Conservation (phyloP, 441 rosid genomes). For the Populus tomentosa region DNA sequence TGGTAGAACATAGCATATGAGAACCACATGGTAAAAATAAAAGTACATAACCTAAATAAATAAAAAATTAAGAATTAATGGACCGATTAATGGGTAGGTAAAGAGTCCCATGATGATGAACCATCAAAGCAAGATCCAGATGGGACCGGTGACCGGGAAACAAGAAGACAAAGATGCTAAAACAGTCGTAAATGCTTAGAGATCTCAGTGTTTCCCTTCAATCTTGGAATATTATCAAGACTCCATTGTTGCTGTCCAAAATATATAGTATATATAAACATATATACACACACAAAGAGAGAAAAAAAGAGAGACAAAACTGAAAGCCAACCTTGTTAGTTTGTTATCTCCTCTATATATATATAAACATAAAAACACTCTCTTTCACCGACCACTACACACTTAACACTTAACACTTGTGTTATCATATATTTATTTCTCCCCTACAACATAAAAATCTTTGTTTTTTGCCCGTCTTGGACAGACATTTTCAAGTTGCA, state of each 20-base stretch:
- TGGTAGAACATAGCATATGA: too few relatives aligned
- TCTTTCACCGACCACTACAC: constrained; percentile 22
- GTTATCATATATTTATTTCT: constrained; percentile 6
- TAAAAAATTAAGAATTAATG: background rate
- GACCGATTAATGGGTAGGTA: background rate
- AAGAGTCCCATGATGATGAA: background rate
- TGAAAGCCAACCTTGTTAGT: constrained; percentile 12
- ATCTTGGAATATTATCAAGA: constrained; percentile 7
- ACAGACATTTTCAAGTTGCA: constrained; percentile 4
- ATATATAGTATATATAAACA: background rate
- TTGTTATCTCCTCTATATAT: background rate
- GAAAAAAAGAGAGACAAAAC: constrained; percentile 11
- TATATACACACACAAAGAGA: background rate
- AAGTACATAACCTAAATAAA: too few relatives aligned
- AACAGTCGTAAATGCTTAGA: constrained; percentile 21
- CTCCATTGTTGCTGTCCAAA: background rate
- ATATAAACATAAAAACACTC: constrained; percentile 13
- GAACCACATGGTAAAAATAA: too few relatives aligned
- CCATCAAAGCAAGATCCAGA: background rate
- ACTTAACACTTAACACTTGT: background rate
- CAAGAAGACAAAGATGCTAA: constrained; percentile 24
- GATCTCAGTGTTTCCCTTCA: constrained; percentile 28
- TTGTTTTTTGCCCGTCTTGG: background rate
- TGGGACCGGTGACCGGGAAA: constrained; percentile 43
- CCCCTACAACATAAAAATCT: background rate